Percentiles rank a stretch among this genome's conserved stretches.
These are phyloP conservation scores for Salix suchowensis DNA, from an alignment of 345 rosid genomes.

Conservation along the genomic window DNA sequence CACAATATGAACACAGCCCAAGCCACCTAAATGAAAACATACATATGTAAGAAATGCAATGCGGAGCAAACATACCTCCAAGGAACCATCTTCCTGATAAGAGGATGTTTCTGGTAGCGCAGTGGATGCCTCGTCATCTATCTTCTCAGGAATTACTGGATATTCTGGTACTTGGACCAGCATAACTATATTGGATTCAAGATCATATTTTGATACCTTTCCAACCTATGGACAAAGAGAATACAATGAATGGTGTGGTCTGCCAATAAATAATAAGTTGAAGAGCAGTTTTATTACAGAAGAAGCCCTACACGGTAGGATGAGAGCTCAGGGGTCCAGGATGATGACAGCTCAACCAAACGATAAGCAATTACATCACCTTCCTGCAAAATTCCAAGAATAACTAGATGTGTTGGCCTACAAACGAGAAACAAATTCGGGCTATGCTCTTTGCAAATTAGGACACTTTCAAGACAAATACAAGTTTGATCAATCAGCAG, in stretches of 20 bases:
- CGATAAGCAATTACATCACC: conserved; percentile 90
- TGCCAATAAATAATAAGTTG: conserved; percentile 9
- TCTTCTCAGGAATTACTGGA: conserved; percentile 46
- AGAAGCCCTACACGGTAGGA: conserved; percentile 54
- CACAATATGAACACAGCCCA: background rate
- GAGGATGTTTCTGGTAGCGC: conserved; percentile 40
- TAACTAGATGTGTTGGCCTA: background rate
- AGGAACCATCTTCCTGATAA: conserved; percentile 71
- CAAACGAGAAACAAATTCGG: background rate
- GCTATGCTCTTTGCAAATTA: background rate
- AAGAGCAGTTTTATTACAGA: conserved; percentile 4
- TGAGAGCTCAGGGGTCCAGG: conserved; percentile 90
- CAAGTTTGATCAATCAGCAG: background rate
- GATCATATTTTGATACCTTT: conserved; percentile 54
- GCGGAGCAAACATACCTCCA: conserved; percentile 43
- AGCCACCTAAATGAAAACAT: background rate
- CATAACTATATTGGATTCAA: conserved; percentile 45
- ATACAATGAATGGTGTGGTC: background rate
- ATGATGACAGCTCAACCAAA: conserved; percentile 71
- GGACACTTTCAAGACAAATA: background rate
- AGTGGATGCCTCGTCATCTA: conserved; percentile 37
- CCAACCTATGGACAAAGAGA: conserved; percentile 62
- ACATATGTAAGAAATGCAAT: background rate
- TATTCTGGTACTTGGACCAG: conserved; percentile 57
- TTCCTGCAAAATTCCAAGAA: conserved; percentile 48